These are phyloP conservation scores for Bolboschoenus planiculmis DNA, from an alignment of 176 grass and related monocot genomes.

Conservation along the genomic window DNA sequence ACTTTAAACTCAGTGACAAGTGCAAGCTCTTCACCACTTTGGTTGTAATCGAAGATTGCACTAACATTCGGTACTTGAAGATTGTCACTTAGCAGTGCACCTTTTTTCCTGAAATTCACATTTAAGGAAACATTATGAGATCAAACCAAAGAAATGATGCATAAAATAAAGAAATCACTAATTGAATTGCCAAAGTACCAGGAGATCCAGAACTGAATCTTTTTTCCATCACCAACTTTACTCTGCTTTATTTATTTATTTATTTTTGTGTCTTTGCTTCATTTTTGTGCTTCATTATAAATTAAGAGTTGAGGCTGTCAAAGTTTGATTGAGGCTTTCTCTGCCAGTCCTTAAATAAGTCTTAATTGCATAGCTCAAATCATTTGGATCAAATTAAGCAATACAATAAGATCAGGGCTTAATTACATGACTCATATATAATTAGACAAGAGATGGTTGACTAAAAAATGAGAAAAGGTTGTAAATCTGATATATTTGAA, in stretches of 20 bases:
- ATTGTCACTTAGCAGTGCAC: conserved; percentile 43
- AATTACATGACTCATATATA: background rate
- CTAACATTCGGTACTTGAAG: conserved; percentile 39
- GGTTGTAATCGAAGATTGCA: conserved; percentile 30
- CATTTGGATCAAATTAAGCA: background rate
- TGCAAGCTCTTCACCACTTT: conserved; percentile 34
- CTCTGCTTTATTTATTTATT: background rate
- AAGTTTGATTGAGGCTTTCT: background rate
- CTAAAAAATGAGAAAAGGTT: background rate
- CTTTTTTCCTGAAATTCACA: conserved; percentile 21
- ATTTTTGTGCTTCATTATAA: background rate
- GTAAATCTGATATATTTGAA: background rate
- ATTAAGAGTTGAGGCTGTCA: background rate
- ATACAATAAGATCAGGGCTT: background rate
- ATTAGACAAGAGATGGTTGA: background rate
- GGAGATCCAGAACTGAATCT: background rate
- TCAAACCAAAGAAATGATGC: background rate
- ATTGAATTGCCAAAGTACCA: background rate
- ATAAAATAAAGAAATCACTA: background rate
- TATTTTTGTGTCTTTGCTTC: background rate
- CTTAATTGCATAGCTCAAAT: background rate
- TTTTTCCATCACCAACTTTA: background rate
- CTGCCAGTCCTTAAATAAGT: background rate
- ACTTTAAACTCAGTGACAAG: conserved; percentile 56
- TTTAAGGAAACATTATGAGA: background rate